Evolutionary conservation across 1,284 basidiomycete genomes (phyloP), one percentile per base, ranked within the genome.

Genomic region (Cryptococcus sp.): DNA sequence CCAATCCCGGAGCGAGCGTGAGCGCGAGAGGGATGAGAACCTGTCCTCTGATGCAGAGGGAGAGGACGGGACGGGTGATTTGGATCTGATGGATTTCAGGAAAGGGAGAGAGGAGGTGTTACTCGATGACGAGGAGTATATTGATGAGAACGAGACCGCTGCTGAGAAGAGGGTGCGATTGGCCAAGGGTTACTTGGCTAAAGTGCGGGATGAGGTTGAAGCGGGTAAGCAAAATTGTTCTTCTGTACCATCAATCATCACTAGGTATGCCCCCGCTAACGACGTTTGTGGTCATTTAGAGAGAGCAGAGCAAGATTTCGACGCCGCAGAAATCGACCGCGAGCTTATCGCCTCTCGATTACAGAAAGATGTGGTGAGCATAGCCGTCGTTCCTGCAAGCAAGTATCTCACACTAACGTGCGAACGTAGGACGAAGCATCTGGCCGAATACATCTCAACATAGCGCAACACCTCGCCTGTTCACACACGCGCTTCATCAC

Each of bases 251-350:
- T 48, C 22, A 5, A 20, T 25, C 46, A 6, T 25, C 6, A 6
- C 45, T 42, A 54, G 52, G 30, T 41, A 20, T n/a, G 48, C 54
- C 56, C 6, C 19, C 52, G 19, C 10, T n/a, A 42, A 45, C 10
- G 13, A 23, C 16, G 42, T 15, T 63, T 17, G 62, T 87, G 88
- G 85, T 22, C 38, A 47, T 5, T 15, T 45, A 62, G 55, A 40
- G 52, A 70, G 67, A 61, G 51, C 59, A 23, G 90, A 91, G 35
- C 89, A 87, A 35, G 91, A 93, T 61, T 91, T 88, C 63, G 94
- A 99, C 72, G 95, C 95, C 3, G 92, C 91, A 0, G 92, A 94
- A 65, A 87, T 95, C 50, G 94, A 98, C 81, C 85, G 86, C 65
- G 93, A 97, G 63, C 84, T 96, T 65, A 91, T 99, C 62, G 90